Base-by-base conservation (phyloP, 768 basidiomycete genomes). In the Lentinula lateritia region DNA sequence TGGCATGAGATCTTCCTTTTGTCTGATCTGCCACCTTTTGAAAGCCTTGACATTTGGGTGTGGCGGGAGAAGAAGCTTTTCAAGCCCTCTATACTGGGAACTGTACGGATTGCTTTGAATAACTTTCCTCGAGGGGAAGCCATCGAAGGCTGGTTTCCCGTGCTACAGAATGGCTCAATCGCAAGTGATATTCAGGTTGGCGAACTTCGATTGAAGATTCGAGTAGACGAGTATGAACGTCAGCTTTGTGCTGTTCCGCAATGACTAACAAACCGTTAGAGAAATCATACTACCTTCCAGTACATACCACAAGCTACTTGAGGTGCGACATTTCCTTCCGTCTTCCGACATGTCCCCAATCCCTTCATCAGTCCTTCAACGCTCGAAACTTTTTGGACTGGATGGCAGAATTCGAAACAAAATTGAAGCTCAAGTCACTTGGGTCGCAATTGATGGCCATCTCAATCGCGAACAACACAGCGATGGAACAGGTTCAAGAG, bases 111-210 rank as follows among this genome's bases (percentile, higher is more conserved):
- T 57, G 76, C 85, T 1, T 77, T 94, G 23, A 73, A 74, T 8
- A 90, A 89, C 67, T 90, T 94, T 67, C 83, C 87, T 23, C 80
- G 92, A 28, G 84, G 87, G 16, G 89, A 92, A 65, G 70, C 75
- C 3, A 80, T 91, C 5, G 92, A 95, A 69, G 93, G 93, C 13
- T 95, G 90, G 90, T 94, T 87, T 72, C 89, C 92, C 13, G 83
- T 93, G 2, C 74, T 89, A 57, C 80, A 82, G 46, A 69, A 75
- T 45, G 83, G 80, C 42, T 72, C 78, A 9, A 68, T 78, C 43
- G 74, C 78, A 35, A 76, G 76, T 23, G 82, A 85, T 66, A 67
- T 83, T 48, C 88, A 89, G 68, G 80, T 85, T 6, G 93, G 93
- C 41, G 92, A 94, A 67, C 74, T 94, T 48, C 81, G 86, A 53